Conservation (phyloP, 805 yeast genomes). For the Wickerhamiella sorbophila region DNA sequence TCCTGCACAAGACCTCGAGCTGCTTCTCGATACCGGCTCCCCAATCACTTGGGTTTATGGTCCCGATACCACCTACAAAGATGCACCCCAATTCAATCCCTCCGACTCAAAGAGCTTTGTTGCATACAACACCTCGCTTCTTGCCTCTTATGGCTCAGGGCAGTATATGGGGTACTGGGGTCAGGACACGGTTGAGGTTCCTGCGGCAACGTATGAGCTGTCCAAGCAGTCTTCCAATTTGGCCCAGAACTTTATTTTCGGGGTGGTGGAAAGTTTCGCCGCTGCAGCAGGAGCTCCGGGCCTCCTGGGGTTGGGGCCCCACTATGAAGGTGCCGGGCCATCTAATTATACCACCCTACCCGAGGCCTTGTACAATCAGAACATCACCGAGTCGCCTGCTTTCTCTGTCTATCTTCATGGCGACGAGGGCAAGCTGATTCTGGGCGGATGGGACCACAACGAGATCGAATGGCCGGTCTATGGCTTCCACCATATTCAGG, state of each 20-base stretch:
- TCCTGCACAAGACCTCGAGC: slow-evolving; percentile 30
- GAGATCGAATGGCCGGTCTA: slow-evolving; percentile 20
- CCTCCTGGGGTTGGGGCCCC: slow-evolving; percentile 19
- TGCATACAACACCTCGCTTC: slow-evolving; percentile 25
- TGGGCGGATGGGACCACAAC: slow-evolving; percentile 22
- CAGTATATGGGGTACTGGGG: slow-evolving; percentile 24
- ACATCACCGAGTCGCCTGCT: slow-evolving; percentile 16
- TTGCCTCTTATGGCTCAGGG: slow-evolving; percentile 29
- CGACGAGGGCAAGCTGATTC: slow-evolving; percentile 20
- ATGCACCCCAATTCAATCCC: slow-evolving; percentile 20
- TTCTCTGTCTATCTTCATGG: slow-evolving; percentile 16
- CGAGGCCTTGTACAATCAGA: slow-evolving; percentile 16
- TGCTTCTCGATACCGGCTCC: slow-evolving; percentile 37
- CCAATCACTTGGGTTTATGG: slow-evolving; percentile 37
- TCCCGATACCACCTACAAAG: slow-evolving; percentile 20
- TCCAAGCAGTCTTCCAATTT: not conserved
- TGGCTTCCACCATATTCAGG: slow-evolving; percentile 13
- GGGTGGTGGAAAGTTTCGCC: slow-evolving; percentile 18
- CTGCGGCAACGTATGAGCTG: slow-evolving; percentile 2
- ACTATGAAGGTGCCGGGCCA: slow-evolving; percentile 18
- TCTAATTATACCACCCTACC: slow-evolving; percentile 14
- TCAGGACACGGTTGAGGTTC: slow-evolving; percentile 18
- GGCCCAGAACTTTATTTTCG: slow-evolving; percentile 20
- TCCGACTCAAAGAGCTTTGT: slow-evolving; percentile 22
- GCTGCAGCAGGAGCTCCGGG: slow-evolving; percentile 19